Base-by-base conservation (phyloP, 1,139 yeast genomes). In the Entelexis sorbosivorans region DNA sequence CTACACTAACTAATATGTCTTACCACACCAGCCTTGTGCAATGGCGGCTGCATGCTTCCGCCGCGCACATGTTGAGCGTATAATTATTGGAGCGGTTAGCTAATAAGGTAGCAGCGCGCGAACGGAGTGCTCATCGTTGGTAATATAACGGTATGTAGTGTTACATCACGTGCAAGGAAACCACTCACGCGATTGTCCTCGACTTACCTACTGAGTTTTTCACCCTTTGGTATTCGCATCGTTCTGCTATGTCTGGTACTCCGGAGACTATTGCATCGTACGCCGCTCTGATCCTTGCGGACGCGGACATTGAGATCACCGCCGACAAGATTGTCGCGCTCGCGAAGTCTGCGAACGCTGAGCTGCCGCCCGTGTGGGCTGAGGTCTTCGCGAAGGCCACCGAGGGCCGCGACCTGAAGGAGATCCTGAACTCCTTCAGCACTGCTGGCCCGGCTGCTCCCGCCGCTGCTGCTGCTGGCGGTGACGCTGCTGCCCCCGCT, bases 211-310 rank as follows among this genome's bases (percentile, higher is more conserved):
- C 35, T 19, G 36, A 42, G 38, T 53, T 53, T 53, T 53, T 46
- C 52, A 47, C 45, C 43, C 45, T 42, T 32, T 42, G 36, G 45
- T 24, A 35, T 43, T 32, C 33, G 40, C 45, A 50, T 38, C 40
- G 31, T 40, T 48, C 45, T 33, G 34, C 46, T 48, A 51, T 53
- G 56, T 51, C 58, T 38, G 45, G 56, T 26, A 40, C 52, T 31
- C 45, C 68, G 51, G 70, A 68, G 60, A 66, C 69, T 60, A 67
- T 68, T 59, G 69, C 67, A 56, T 68, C 62, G 36, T 60, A 60
- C 62, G 96, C 97, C 73, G 93, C 98, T 72, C 84, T 89, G 75
- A 88, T 89, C 79, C 80, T 89, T 75, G 96, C 96, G 65, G 97
- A 89, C 75, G 86, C 96, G 68, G 96, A 88, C 70, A 77, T 87